Evolutionary conservation across 495 filamentous ascomycete genomes (phyloP).

Genomic region (Aspergillus carlsbadensis): DNA sequence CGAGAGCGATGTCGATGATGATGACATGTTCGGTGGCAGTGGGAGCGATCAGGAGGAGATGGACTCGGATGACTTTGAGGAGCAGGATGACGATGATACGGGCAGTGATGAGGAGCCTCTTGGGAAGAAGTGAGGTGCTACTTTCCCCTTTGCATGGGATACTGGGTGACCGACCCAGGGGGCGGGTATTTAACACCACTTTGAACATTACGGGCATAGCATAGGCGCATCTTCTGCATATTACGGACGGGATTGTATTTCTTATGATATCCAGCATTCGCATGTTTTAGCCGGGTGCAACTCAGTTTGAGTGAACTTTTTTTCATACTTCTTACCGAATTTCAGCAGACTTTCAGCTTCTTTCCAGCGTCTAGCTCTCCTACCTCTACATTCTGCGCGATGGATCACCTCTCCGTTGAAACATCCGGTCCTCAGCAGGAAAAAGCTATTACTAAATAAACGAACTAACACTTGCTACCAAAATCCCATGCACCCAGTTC

Average conservation of each 20-base stretch:
- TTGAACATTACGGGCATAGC: constrained; percentile 11
- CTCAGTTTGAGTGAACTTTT: too few species aligned
- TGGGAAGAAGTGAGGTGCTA: constrained; percentile 28
- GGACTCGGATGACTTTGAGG: constrained; percentile 47
- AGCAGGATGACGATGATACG: constrained; percentile 41
- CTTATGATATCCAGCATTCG: constrained; percentile 11
- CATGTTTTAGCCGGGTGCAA: background rate
- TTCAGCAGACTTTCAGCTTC: too few species aligned
- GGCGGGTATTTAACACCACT: background rate
- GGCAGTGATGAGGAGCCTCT: constrained; percentile 58
- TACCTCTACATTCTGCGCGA: too few species aligned
- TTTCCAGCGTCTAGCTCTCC: too few species aligned
- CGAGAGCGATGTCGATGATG: constrained; percentile 74
- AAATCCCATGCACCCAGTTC: too few species aligned
- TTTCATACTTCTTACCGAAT: too few species aligned
- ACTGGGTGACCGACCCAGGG: background rate
- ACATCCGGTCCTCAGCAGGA: too few species aligned
- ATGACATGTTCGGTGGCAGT: constrained; percentile 75
- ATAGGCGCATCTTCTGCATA: constrained; percentile 12
- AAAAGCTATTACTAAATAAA: too few species aligned
- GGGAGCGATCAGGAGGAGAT: constrained; percentile 55
- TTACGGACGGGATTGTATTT: background rate
- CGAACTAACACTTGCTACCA: too few species aligned
- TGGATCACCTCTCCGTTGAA: too few species aligned
- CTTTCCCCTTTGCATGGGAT: background rate